A percentile compares a stretch with the other conserved stretches of the same genome.
These are phyloP conservation scores for Phytophthora colocasiae DNA, from an alignment of 352 stramenopile species.

Conservation along the genomic window DNA sequence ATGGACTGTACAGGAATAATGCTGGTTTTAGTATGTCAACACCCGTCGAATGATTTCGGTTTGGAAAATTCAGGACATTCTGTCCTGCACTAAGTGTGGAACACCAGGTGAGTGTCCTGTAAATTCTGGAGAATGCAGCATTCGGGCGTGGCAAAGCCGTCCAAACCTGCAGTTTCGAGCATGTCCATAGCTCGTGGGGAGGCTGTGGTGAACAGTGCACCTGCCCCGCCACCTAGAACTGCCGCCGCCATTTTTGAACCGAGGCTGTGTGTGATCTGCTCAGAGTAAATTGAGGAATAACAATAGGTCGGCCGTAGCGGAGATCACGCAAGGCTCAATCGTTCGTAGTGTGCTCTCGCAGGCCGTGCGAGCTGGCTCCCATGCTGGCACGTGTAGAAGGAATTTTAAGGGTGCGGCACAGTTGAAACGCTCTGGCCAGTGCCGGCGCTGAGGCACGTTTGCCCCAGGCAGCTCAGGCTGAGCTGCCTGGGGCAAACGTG, in stretches of 20 bases:
- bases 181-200: conserved; percentile 33
- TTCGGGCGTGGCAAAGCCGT: conserved; percentile 13
- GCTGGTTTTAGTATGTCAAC: too few relatives aligned
- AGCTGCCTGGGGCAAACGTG: neutral
- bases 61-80: too few relatives aligned
- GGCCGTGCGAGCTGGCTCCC: conserved; percentile 5
- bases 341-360: conserved; percentile 7
- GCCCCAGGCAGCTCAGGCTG: too few relatives aligned
- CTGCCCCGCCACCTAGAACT: conserved; percentile 3
- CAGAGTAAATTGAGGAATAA: conserved; percentile 35
- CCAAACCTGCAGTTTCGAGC: conserved; percentile 35
- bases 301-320: neutral
- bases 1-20: too few relatives aligned
- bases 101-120: too few relatives aligned
- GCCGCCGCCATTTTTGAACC: conserved; percentile 21
- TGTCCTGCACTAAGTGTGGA: too few relatives aligned
- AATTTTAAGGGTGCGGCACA: conserved; percentile 34
- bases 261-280: conserved; percentile 2
- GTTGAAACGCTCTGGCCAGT: conserved; percentile 32
- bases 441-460: too few relatives aligned
- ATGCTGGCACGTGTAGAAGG: conserved; percentile 24
- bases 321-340: conserved; percentile 12
- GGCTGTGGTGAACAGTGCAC: conserved; percentile 13
- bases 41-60: too few relatives aligned
- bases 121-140: conserved; percentile 4